Conservation (phyloP, 192 early-diverging fungal genomes). For the Coemansia sp. region DNA sequence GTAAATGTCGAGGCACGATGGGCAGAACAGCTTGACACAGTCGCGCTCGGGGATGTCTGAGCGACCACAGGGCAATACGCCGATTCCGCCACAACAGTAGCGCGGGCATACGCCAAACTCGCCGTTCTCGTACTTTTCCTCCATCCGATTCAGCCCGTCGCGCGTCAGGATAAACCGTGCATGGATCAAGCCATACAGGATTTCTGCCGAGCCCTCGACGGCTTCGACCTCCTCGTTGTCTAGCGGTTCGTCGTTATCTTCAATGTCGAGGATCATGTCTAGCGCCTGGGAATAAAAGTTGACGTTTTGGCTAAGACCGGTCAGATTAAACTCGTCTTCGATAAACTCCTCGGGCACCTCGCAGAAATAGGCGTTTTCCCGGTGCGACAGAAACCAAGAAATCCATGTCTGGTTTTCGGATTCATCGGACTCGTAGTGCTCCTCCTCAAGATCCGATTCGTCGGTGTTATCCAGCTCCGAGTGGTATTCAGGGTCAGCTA, state of each 20-base stretch:
- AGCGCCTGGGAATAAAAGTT: constrained; percentile 90
- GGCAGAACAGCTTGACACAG: constrained; percentile 78
- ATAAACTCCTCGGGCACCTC: constrained; percentile 82
- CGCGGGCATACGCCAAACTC: constrained; percentile 81
- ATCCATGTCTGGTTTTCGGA: constrained; percentile 68
- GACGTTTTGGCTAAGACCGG: constrained; percentile 81
- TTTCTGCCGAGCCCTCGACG: constrained; percentile 85
- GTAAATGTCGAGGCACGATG: constrained; percentile 81
- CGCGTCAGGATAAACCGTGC: constrained; percentile 90
- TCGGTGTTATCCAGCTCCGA: constrained; percentile 51
- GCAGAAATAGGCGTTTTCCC: constrained; percentile 78
- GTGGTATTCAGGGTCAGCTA: constrained; percentile 18
- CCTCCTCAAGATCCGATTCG: constrained; percentile 46
- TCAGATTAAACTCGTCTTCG: constrained; percentile 97
- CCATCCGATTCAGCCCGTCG: constrained; percentile 83
- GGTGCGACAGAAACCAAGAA: constrained; percentile 74
- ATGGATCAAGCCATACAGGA: constrained; percentile 94
- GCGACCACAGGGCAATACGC: constrained; percentile 72
- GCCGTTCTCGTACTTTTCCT: constrained; percentile 73
- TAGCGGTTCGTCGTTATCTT: constrained; percentile 58
- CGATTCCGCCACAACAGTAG: constrained; percentile 64
- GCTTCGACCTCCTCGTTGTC: constrained; percentile 73
- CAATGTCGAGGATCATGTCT: constrained; percentile 93
- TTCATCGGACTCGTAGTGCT: constrained; percentile 45
- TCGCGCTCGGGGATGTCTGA: constrained; percentile 69